A percentile compares a stretch with the other conserved stretches of the same genome.
phyloP scores from a whole-genome alignment of 768 basidiomycete species.

The Coprinellus aureogranulatus region DNA sequence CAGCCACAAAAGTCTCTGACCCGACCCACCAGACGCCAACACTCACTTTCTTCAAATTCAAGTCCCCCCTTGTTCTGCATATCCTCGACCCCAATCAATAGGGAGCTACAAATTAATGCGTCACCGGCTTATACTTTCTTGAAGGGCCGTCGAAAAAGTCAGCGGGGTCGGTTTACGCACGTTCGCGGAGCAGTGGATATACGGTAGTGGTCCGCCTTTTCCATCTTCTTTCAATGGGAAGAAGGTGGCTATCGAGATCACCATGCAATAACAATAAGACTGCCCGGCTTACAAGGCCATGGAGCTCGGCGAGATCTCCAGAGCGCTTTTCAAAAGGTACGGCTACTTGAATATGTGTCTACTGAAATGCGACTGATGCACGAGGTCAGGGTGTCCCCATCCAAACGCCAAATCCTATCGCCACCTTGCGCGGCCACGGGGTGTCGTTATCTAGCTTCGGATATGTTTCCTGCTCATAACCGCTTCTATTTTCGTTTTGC shows the following conservation, averaged over 20 bases:
- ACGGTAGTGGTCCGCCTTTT: constrained; percentile 92
- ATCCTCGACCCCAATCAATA: no score
- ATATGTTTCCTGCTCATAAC: constrained; percentile 39
- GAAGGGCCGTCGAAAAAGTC: no score
- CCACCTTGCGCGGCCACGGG: constrained; percentile 90
- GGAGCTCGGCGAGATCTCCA: constrained; percentile 65
- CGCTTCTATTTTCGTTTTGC: no score
- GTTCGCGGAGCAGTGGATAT: no score
- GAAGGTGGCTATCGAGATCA: constrained; percentile 97
- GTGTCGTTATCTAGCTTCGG: constrained; percentile 96
- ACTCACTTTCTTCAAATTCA: no score
- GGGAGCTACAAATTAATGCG: no score
- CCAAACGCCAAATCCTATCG: constrained; percentile 92
- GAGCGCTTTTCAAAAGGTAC: constrained; percentile 76
- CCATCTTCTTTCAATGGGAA: constrained; percentile 87
- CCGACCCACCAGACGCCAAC: no score
- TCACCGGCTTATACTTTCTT: no score
- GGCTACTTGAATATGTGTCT: constrained; percentile 8
- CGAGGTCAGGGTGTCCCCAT: constrained; percentile 95
- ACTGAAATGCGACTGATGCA: constrained; percentile 24
- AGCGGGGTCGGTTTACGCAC: no score
- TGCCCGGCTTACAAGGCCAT: constrained; percentile 74
- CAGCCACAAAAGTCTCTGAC: no score
- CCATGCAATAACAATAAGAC: constrained; percentile 88
- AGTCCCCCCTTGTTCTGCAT: no score